phyloP scores from a whole-genome alignment of 805 yeast genomes.

The Debaryomyces maramus region DNA sequence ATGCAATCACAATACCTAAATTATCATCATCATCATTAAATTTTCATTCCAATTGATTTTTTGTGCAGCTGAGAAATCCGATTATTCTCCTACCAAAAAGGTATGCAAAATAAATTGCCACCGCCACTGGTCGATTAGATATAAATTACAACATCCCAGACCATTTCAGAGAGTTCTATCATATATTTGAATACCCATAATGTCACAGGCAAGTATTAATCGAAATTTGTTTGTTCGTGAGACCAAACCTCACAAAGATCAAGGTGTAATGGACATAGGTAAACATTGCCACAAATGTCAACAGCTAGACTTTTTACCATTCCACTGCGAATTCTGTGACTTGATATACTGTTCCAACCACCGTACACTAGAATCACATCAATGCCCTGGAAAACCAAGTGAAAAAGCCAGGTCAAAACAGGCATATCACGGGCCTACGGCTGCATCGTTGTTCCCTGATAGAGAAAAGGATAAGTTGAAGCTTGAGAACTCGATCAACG shows the following conservation, averaged over 20 bases:
- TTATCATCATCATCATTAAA: neutral
- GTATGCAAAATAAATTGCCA: slow-evolving; percentile 8
- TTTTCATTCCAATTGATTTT: neutral
- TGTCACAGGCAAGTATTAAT: slow-evolving; percentile 10
- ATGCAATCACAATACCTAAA: neutral
- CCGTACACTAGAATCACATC: slow-evolving; percentile 34
- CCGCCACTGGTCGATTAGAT: slow-evolving; percentile 10
- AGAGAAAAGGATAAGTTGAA: slow-evolving; percentile 40
- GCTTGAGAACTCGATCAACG: slow-evolving; percentile 27
- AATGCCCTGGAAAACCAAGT: slow-evolving; percentile 25
- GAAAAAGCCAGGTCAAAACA: slow-evolving; percentile 1
- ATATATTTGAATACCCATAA: neutral
- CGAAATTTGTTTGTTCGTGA: slow-evolving; percentile 23
- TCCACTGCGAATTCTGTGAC: slow-evolving; percentile 49
- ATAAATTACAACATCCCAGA: neutral
- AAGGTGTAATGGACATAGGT: slow-evolving; percentile 56
- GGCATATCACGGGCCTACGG: slow-evolving; percentile 31
- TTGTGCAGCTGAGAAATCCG: slow-evolving; percentile 1
- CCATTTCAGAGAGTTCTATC: neutral
- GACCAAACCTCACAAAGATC: slow-evolving; percentile 19
- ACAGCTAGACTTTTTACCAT: slow-evolving; percentile 59
- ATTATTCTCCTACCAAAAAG: neutral
- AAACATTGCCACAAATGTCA: slow-evolving; percentile 54
- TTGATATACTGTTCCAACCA: slow-evolving; percentile 52
- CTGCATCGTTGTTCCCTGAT: slow-evolving; percentile 53